A percentile compares a stretch with the other conserved stretches of the same genome.
Evolutionary conservation across 1,139 yeast genomes (phyloP).

Genomic region (Pichia sp.): DNA sequence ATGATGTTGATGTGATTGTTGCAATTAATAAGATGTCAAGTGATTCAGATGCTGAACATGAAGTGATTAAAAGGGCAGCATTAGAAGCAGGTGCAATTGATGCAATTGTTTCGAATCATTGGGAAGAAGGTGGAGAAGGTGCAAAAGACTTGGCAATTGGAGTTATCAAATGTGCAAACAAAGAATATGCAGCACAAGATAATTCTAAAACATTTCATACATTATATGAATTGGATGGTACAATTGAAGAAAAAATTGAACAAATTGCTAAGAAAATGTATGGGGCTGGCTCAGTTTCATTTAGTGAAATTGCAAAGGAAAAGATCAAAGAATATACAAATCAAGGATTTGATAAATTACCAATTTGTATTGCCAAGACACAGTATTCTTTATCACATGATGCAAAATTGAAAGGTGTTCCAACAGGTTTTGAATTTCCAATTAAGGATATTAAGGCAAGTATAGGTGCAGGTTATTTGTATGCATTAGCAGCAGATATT

Average conservation of each 20-base stretch:
- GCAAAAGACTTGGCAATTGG: conserved; percentile 86
- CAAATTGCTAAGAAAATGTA: conserved; percentile 87
- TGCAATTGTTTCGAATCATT: conserved; percentile 92
- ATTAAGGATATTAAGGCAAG: conserved; percentile 91
- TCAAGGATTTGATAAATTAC: conserved; percentile 89
- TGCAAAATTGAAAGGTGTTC: conserved; percentile 89
- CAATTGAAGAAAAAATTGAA: conserved; percentile 78
- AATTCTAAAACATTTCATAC: conserved; percentile 39
- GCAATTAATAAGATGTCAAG: conserved; percentile 91
- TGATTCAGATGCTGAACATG: conserved; percentile 80
- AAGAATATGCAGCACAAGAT: conserved; percentile 30
- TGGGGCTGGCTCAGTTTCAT: conserved; percentile 88
- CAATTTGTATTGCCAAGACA: conserved; percentile 96
- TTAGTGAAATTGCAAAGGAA: conserved; percentile 75
- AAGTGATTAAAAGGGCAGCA: conserved; percentile 75
- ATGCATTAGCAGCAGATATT: conserved; percentile 94
- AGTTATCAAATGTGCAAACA: conserved; percentile 66
- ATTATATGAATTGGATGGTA: conserved; percentile 62
- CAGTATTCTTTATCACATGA: conserved; percentile 96
- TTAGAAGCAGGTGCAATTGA: conserved; percentile 91
- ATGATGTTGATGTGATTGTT: conserved; percentile 91
- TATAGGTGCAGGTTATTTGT: conserved; percentile 94
- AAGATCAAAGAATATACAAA: conserved; percentile 78
- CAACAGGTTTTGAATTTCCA: conserved; percentile 90
- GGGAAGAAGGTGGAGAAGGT: conserved; percentile 98